Percentiles rank a stretch among this genome's conserved stretches.
phyloP scores from a whole-genome alignment of 305 asterid species.

The Fraxinus angustifolia region DNA sequence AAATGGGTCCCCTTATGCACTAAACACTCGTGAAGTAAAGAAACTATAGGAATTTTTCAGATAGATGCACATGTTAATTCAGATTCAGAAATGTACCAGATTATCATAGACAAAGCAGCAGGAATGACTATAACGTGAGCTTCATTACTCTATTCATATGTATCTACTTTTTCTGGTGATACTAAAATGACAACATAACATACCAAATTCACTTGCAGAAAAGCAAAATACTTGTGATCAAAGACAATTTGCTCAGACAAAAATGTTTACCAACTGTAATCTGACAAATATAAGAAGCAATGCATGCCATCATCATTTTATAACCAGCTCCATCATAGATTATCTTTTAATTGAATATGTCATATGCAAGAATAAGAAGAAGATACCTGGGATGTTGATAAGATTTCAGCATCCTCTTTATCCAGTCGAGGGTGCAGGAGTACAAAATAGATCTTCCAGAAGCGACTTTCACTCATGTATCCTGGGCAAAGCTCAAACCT shows the following conservation, averaged over 20 bases:
- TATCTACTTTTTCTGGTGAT: not conserved
- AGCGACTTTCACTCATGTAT: conserved; percentile 76
- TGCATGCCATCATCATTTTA: not conserved
- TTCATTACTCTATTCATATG: not conserved
- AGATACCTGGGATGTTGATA: conserved; percentile 81
- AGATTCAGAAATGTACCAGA: not conserved
- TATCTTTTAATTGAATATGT: not conserved
- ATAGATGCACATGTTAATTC: not conserved
- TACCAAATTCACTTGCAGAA: not conserved
- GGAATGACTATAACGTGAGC: not conserved
- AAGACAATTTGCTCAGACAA: not conserved
- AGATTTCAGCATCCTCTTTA: conserved; percentile 58
- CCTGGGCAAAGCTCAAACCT: conserved; percentile 94
- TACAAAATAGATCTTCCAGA: conserved; percentile 95
- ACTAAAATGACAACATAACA: not conserved
- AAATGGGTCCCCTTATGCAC: not conserved
- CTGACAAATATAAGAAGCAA: not conserved
- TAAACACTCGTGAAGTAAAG: not conserved
- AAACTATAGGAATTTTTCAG: not conserved
- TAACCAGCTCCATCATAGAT: conserved; percentile 8
- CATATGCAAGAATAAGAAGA: not conserved
- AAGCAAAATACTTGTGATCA: not conserved
- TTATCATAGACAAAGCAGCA: conserved; percentile 2
- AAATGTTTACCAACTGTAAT: not conserved
- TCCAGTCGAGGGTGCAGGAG: conserved; percentile 78